Base-by-base conservation (phyloP, 805 yeast species). In the Saturnispora serradocipensis region DNA sequence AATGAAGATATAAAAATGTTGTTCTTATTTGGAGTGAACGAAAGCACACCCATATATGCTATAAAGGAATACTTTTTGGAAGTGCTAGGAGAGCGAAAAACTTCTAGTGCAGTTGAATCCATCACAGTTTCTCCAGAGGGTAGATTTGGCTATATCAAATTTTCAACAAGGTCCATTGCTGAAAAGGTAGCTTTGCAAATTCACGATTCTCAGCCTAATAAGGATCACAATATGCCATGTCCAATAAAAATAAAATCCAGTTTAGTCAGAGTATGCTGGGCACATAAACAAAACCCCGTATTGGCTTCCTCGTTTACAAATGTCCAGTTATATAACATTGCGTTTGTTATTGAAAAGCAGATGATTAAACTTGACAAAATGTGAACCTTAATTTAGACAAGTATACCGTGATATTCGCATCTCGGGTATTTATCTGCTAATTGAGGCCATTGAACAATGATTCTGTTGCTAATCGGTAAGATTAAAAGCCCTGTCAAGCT, bases 361-460 rank as follows among this genome's bases (percentile, higher is more conserved):
- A 62, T 82, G 74, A 73, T 70, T 54, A 77, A 78, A 57, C 62
- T 76, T 52, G 77, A 82, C 3, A 75, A 71, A 24, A 68, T 68
- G 53, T 78, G 73, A 51, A 42, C 28, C 4, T 6, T n/a, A 15
- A 18, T 1, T 38, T 18, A 88, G 0, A 88, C 88, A 45, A 91
- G 69, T 8, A 88, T 75, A 0, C 97, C 97, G 60, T 79, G 73
- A 63, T 79, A 88, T 60, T 87, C 95, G 1, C 88, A 78, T 51
- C 87, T 67, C 6, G 66, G 71, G 59, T 81, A 82, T 50, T 65
- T 61, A 20, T 61, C 55, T 7, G 75, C 72, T 51, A 93, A 70
- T 27, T 73, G 72, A 27, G 78, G 78, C 99, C 99, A 93, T 65
- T 93, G 99, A 8, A 93, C 98, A 1, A 93, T 61, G 54, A 93